These are phyloP conservation scores for Sordariomycetes sp. DNA, from an alignment of 2,329 filamentous ascomycete species.

Conservation along the genomic window DNA sequence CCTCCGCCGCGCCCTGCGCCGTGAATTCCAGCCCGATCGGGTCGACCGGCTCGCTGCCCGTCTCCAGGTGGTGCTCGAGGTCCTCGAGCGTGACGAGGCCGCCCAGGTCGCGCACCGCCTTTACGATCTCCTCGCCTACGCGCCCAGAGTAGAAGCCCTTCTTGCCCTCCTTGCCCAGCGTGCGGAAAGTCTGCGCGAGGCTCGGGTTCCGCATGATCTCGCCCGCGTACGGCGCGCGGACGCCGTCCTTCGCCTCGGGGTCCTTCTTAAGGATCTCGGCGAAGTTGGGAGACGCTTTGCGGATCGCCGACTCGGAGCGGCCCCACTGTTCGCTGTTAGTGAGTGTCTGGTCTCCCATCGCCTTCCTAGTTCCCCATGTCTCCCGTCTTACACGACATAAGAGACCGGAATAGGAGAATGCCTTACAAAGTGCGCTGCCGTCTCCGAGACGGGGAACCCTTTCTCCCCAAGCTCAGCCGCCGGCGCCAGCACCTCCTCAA, in stretches of 20 bases:
- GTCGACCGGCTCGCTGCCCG: constrained; percentile 66
- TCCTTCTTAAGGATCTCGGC: constrained; percentile 81
- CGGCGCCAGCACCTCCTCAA: constrained; percentile 70
- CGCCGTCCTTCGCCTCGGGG: constrained; percentile 53
- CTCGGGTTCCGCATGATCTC: constrained; percentile 84
- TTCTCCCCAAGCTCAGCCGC: constrained; percentile 79
- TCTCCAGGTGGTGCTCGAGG: constrained; percentile 59
- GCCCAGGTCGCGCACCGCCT: constrained; percentile 65
- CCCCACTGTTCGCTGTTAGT: constrained; percentile 52
- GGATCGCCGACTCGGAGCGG: constrained; percentile 49
- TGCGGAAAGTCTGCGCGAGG: constrained; percentile 70
- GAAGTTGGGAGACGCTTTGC: constrained; percentile 72
- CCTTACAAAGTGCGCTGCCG: constrained; percentile 59
- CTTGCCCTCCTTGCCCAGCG: constrained; percentile 71
- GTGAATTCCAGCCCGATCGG: constrained; percentile 74
- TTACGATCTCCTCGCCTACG: constrained; percentile 71
- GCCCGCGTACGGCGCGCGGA: constrained; percentile 64
- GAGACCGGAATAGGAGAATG: not conserved
- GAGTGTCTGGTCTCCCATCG: not conserved
- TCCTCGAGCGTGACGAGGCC: constrained; percentile 74
- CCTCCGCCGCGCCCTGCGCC: constrained; percentile 40
- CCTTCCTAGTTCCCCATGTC: not conserved
- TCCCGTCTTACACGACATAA: not conserved
- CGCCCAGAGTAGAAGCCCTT: constrained; percentile 83
- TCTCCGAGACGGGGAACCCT: constrained; percentile 81